Conservation (phyloP, 352 stramenopile genomes). For the Phytophthora sp. region DNA sequence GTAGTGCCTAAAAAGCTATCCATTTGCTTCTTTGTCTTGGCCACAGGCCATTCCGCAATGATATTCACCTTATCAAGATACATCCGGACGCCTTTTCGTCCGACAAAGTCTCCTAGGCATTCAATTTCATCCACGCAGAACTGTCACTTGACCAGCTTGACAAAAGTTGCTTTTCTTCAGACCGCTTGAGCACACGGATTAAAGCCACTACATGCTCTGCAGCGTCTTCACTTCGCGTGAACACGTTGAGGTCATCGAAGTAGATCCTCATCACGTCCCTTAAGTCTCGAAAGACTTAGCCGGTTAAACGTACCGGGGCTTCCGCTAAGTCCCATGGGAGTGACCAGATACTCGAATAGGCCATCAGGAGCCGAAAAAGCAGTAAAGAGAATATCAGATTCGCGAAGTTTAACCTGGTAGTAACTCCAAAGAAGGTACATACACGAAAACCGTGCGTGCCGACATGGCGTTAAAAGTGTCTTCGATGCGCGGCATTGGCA, state of each 20-base stretch:
- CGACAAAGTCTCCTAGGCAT: slow-evolving; percentile 14
- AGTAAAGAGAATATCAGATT: slow-evolving; percentile 10
- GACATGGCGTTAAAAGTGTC: not conserved
- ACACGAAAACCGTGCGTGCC: not conserved
- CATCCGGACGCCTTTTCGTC: slow-evolving; percentile 2
- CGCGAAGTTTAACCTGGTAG: slow-evolving; percentile 8
- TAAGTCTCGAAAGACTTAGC: not conserved
- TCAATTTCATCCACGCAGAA: slow-evolving; percentile 3
- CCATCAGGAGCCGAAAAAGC: slow-evolving; percentile 1
- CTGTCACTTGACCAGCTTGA: slow-evolving; percentile 13
- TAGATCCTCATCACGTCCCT: slow-evolving; percentile 10
- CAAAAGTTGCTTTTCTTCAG: not conserved
- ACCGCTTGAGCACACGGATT: not conserved
- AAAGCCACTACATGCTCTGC: not conserved
- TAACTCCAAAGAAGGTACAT: slow-evolving; percentile 8
- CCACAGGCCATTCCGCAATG: not conserved
- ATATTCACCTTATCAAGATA: slow-evolving; percentile 9
- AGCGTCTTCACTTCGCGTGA: not conserved
- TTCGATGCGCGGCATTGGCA: slow-evolving; percentile 1
- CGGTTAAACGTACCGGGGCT: slow-evolving; percentile 1
- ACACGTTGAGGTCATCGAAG: slow-evolving; percentile 10
- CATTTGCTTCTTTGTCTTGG: slow-evolving; percentile 4
- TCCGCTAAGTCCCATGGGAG: not conserved
- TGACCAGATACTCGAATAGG: slow-evolving; percentile 10
- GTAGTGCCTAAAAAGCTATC: slow-evolving; percentile 5